Conservation (phyloP, 1,139 yeast species). For the Meyerozyma elateridarum region DNA sequence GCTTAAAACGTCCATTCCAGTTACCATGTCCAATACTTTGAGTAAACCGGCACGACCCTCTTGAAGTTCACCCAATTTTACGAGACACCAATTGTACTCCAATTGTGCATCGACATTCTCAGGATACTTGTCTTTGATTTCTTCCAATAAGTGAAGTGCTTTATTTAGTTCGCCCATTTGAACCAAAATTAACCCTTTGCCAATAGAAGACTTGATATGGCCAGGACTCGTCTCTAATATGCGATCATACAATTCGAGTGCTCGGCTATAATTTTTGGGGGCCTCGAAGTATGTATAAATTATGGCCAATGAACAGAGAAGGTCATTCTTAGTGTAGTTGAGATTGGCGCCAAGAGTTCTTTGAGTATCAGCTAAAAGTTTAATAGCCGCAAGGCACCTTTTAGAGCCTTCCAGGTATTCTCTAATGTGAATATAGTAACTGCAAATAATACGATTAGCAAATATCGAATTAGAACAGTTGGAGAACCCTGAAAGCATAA, state of each 20-base stretch:
- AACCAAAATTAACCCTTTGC: constrained; percentile 73
- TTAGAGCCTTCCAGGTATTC: constrained; percentile 65
- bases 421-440: constrained; percentile 54
- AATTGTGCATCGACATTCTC: constrained; percentile 56
- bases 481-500: constrained; percentile 51
- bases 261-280: constrained; percentile 78
- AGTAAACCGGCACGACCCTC: constrained; percentile 52
- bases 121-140: constrained; percentile 49
- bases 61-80: constrained; percentile 47
- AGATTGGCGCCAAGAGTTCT: constrained; percentile 45
- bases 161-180: constrained; percentile 55
- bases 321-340: constrained; percentile 50
- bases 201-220: constrained; percentile 64
- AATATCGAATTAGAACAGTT: constrained; percentile 46
- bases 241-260: constrained; percentile 64
- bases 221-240: constrained; percentile 48
- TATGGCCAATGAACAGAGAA: constrained; percentile 66
- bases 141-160: constrained; percentile 50
- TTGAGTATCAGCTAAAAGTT: constrained; percentile 46
- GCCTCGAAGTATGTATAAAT: constrained; percentile 83
- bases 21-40: constrained; percentile 37
- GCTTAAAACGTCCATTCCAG: constrained; percentile 49
- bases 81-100: constrained; percentile 78
- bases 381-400: constrained; percentile 58
- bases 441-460: constrained; percentile 61